Evolutionary conservation across 805 yeast species (phyloP).

Genomic region (Starmerella stellata): DNA sequence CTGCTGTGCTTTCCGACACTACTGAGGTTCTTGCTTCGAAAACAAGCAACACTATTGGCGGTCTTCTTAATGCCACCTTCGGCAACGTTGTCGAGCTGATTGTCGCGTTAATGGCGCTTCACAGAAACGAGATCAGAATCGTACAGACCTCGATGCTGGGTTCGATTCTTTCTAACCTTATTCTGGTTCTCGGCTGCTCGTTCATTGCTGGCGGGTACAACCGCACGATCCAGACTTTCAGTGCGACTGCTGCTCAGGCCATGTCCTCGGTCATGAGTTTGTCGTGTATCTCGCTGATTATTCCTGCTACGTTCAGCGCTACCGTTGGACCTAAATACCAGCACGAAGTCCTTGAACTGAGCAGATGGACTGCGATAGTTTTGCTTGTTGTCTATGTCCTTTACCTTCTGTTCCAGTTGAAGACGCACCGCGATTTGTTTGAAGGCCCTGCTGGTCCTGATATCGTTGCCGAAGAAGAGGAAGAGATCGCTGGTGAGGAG

Average conservation of each 20-base stretch:
- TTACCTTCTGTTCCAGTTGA: constrained; percentile 72
- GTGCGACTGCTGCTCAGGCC: constrained; percentile 94
- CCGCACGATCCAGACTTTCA: constrained; percentile 69
- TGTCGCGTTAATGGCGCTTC: constrained; percentile 78
- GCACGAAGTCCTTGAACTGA: constrained; percentile 43
- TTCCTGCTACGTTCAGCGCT: constrained; percentile 88
- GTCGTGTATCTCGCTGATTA: constrained; percentile 69
- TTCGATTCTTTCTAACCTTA: constrained; percentile 68
- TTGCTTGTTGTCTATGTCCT: constrained; percentile 58
- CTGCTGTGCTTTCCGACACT: constrained; percentile 74
- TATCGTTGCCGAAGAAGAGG: constrained; percentile 19
- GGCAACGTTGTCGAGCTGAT: constrained; percentile 96
- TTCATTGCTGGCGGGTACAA: constrained; percentile 84
- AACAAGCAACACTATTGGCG: constrained; percentile 85
- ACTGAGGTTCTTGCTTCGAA: constrained; percentile 81
- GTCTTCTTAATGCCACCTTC: constrained; percentile 85
- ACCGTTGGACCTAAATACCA: constrained; percentile 31
- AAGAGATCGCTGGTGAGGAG: constrained; percentile 24
- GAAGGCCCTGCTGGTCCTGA: constrained; percentile 30
- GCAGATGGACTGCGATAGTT: constrained; percentile 73
- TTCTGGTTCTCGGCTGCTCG: constrained; percentile 88
- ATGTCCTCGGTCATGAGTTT: constrained; percentile 89
- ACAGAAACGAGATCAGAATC: constrained; percentile 70
- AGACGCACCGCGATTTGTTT: constrained; percentile 64
- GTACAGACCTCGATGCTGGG: constrained; percentile 98